Conservation (phyloP, 2,329 filamentous ascomycete species). For the Ophiostoma ulmi region DNA sequence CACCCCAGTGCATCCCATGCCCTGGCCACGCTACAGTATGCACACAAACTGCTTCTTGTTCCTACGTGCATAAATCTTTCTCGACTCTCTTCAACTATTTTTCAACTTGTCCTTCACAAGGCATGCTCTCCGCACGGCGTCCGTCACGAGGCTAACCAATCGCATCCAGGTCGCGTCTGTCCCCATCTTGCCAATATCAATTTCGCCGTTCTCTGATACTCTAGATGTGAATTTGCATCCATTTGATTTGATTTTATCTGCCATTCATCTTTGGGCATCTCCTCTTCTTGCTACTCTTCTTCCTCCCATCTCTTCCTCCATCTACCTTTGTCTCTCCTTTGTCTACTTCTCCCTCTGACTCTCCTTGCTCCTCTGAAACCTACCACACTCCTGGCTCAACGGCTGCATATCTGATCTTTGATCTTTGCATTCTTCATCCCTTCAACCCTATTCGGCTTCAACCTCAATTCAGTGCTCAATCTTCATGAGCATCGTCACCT, state of each 20-base stretch:
- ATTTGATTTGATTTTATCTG: not conserved
- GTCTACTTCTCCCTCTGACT: not conserved
- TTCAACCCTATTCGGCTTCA: conserved; percentile 1
- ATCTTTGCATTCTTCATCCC: conserved; percentile 10
- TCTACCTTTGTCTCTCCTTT: not conserved
- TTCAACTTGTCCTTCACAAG: not conserved
- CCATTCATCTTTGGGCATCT: not conserved
- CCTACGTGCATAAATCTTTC: conserved; percentile 5
- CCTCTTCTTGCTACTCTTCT: not conserved
- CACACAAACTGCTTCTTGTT: conserved; percentile 1
- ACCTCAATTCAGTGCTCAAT: not conserved
- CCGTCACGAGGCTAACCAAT: conserved; percentile 30
- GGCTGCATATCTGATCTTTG: conserved; percentile 9
- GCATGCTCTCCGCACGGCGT: conserved; percentile 22
- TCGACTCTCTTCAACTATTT: not conserved
- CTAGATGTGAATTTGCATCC: not conserved
- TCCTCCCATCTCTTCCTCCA: not conserved
- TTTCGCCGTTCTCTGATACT: conserved; percentile 5
- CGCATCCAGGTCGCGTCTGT: conserved; percentile 27
- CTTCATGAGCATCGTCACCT: not conserved
- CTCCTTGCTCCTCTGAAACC: not conserved
- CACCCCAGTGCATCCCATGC: not conserved
- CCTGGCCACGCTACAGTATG: not conserved
- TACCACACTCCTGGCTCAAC: not conserved
- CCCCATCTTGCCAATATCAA: conserved; percentile 22